Base-by-base conservation (phyloP, 2,329 filamentous ascomycete species). In the Onygenales sp. region DNA sequence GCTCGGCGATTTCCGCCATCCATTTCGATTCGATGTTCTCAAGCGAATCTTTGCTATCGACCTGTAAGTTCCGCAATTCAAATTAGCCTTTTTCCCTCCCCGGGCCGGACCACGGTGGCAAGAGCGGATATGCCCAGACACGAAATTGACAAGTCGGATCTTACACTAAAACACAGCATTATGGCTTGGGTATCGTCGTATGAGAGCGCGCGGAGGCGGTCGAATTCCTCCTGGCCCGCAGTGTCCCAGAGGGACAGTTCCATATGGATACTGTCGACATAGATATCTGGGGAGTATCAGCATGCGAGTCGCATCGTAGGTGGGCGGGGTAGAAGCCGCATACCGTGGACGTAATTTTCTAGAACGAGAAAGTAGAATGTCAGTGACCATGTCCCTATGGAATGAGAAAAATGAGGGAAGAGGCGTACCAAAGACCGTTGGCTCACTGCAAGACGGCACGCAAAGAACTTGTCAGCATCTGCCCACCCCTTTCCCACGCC, bases 11-110 rank as follows among this genome's bases (percentile, higher is more conserved):
- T 73, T 98, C 93, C 58, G 89, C 87, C 5, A 96, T 89, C 93
- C 93, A 98, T 75, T 98, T 98, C 63, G 89, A 92, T 71, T 95
- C 90, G 57, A 98, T 90, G 80, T 98, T 98, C 72, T 98, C 93
- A 57, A 98, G 83, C 2, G 91, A 96, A 71, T 96, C 91, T 61
- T 87, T 89, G 69, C 89, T 95, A 73, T 98, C 93, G 69, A 97
- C 79, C 79, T 82, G 56, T 59, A n/a, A 33, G 32, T 42, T 13
- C 17, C 42, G 31, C 13, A n/a, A 8, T 9, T 9, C 5, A 6
- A 17, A 38, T 38, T 38, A 8, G 2, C 27, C 21, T 17, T 27
- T 7, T 47, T 14, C 33, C 21, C 21, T 21, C 45, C 17, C 17
- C 17, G 17, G 17, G 17, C 17, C 17, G 17, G 17, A 17, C 17